Evolutionary conservation across 805 yeast species (phyloP), one percentile per base, ranked within the genome.

Genomic region (Danielia reshetovae): DNA sequence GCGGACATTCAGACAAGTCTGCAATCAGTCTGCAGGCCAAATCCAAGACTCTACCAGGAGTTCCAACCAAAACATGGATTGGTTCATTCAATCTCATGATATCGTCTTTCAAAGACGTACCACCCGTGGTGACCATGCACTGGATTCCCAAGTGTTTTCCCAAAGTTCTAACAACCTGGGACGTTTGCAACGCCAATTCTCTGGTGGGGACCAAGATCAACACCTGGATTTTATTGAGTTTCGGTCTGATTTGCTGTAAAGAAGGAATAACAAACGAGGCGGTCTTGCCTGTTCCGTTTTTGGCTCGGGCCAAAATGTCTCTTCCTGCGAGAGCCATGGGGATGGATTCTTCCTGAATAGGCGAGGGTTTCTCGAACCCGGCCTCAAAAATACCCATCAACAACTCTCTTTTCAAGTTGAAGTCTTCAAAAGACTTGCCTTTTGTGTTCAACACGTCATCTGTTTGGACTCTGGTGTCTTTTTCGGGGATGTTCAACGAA

Each of bases 321-420:
- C 96, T 80, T 34, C 97, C 97, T 36, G 93, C 82, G 29, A 93
- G 72, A 0, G 97, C 96, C 54, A 87, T 86, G 2, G 98, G 98
- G 38, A 93, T 93, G 6, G 95, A 78, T 60, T 89, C 97, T 64
- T 90, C 97, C 64, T 93, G 98, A 57, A 93, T 88, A 13, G 98
- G 98, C 19, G 96, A 85, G 5, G 98, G 98, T 55, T 85, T 87
- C 60, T 93, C 98, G 56, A 93, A 93, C 32, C 98, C 98, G 1
- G 97, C 97, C 63, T 93, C 98, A 60, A 89, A 93, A 46, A 93
- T 90, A 23, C 98, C 98, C 98, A 93, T 93, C 57, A 93, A 69
- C 40, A 93, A 72, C 57, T 93, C 96, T 63, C 98, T 79, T 60
- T 87, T 88, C 51, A 93, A 75, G 54, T 79, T 81, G 64, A 89